Base-by-base conservation (phyloP, 139 green algal genomes). In the Nannochloris sp. region DNA sequence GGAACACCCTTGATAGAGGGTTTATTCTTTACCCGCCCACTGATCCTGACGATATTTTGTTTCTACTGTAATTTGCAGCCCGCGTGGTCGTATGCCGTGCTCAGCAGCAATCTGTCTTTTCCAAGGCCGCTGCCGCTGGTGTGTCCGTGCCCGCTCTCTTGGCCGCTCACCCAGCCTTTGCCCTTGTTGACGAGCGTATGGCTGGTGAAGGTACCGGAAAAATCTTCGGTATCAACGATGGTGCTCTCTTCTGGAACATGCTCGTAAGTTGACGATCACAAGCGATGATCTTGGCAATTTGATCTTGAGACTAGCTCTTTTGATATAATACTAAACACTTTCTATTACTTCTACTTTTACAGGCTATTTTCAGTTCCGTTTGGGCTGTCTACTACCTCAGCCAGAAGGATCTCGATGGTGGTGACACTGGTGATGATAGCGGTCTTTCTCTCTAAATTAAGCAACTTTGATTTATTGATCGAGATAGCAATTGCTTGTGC, bases 131-230 rank as follows among this genome's bases (percentile, higher is more conserved):
- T 14, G 73, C 70, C 46, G 74, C 71, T 34, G 63, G 47, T 30
- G 70, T 74, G 29, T 61, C 65, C 48, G 19, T 79, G 59, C 71
- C 74, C 54, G 64, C 71, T 58, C 61, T 79, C 8, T 46, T 81
- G 29, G 71, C 71, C 19, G 71, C 74, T 6, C 53, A 66, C 70
- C 74, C 74, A 56, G 74, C 74, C 13, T 65, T 81, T 36, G 74
- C 74, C 30, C 74, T 81, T 48, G 74, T 83, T 29, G 79, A 86
- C 30, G 73, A 85, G 48, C 77, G 79, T 67, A 42, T 86, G 46
- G 67, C 67, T 45, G 61, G 57, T 39, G 79, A 86, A n/a, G 79
- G 79, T 64, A 78, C 73, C 29, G 77, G 79, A 48, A 54, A 65
- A 36, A 68, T 70, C 33, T 58, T 85, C 25, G 79, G 79, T 42